Evolutionary conservation across 2,329 filamentous ascomycete genomes (phyloP).

Genomic region (Seiridium cupressi): DNA sequence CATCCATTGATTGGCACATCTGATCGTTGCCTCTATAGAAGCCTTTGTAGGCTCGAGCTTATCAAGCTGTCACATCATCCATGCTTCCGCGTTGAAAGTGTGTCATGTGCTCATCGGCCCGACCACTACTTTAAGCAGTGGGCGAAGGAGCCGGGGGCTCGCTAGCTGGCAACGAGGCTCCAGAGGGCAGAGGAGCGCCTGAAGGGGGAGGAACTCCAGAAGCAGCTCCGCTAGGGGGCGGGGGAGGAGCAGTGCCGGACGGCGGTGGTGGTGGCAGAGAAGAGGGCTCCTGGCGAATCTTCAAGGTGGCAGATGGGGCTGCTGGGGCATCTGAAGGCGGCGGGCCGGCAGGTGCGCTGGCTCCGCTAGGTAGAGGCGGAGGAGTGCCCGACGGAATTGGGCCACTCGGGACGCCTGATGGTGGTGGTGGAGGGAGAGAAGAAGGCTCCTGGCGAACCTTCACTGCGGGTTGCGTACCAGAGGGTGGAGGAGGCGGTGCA

Average conservation of each 20-base stretch:
- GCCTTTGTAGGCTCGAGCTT: too few species aligned
- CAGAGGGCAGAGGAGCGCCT: neutral
- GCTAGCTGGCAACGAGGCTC: too few species aligned
- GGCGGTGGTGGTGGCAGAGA: neutral
- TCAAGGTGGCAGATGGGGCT: neutral
- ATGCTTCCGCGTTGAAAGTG: too few species aligned
- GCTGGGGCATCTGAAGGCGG: neutral
- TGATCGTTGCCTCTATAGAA: too few species aligned
- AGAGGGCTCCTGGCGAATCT: neutral
- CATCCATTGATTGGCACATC: too few species aligned
- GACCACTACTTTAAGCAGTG: too few species aligned
- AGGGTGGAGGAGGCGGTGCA: neutral
- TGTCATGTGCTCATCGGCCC: too few species aligned
- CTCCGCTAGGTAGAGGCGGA: neutral
- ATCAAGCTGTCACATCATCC: too few species aligned
- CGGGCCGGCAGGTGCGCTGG: neutral
- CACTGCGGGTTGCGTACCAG: neutral
- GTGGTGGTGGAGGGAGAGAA: neutral
- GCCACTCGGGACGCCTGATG: neutral
- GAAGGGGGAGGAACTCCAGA: neutral
- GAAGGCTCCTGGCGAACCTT: neutral
- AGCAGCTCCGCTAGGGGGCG: neutral
- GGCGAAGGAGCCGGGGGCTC: too few species aligned
- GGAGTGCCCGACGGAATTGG: neutral
- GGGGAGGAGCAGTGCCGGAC: neutral